Evolutionary conservation across 495 filamentous ascomycete species (phyloP).

Genomic region (Podospora pseudocomata): DNA sequence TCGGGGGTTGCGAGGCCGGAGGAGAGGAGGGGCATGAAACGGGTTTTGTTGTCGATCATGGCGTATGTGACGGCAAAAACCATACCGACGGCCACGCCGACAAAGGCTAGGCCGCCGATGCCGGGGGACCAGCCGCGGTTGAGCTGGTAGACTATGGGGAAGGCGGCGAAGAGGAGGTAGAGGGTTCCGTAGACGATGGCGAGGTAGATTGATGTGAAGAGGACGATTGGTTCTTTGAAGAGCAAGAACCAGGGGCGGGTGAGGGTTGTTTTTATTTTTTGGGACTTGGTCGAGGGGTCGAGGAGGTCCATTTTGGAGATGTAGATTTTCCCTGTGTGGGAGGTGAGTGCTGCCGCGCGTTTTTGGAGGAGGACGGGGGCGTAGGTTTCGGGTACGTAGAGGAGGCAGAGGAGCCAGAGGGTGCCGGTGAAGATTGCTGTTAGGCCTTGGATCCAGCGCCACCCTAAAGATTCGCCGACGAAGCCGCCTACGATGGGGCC

Average conservation of each 20-base stretch:
- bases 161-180: slow-evolving; percentile 88
- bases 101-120: slow-evolving; percentile 72
- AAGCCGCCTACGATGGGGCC: slow-evolving; percentile 59
- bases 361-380: slow-evolving; percentile 62
- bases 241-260: slow-evolving; percentile 75
- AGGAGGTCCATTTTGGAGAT: slow-evolving; percentile 54
- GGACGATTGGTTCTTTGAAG: slow-evolving; percentile 75
- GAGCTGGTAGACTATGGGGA: slow-evolving; percentile 72
- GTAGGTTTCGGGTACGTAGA: slow-evolving; percentile 86
- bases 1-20: slow-evolving; percentile 62
- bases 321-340: slow-evolving; percentile 64
- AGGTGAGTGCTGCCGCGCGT: slow-evolving; percentile 63
- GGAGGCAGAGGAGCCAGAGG: slow-evolving; percentile 56
- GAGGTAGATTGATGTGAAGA: slow-evolving; percentile 70
- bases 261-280: slow-evolving; percentile 48
- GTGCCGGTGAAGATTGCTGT: slow-evolving; percentile 67
- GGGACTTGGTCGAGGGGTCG: slow-evolving; percentile 46
- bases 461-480: slow-evolving; percentile 47
- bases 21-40: background rate
- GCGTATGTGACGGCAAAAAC: slow-evolving; percentile 60
- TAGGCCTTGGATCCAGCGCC: slow-evolving; percentile 64
- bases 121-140: slow-evolving; percentile 68
- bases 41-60: slow-evolving; percentile 56
- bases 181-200: slow-evolving; percentile 80
- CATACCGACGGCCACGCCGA: slow-evolving; percentile 80